Evolutionary conservation across 768 basidiomycete species (phyloP), one percentile per base, ranked within the genome.

Genomic region (Amanita pallidorosea): DNA sequence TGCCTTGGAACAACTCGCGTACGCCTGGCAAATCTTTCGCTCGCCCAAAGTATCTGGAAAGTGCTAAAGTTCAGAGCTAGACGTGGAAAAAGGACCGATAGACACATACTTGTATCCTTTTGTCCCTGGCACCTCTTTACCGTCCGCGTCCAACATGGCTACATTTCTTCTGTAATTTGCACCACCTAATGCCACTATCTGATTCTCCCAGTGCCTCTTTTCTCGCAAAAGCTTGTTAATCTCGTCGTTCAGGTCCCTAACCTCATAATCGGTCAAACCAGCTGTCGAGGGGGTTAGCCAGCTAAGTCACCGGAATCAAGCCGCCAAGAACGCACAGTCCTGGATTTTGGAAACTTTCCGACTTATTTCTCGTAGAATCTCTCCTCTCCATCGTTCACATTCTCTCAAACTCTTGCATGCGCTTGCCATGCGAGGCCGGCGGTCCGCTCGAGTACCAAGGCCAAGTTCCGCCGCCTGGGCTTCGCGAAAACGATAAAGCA

Each of bases 341-440:
- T 99, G 95, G 42, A 98, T 98, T 67, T 98, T 97, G 13, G 91
- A 92, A 22, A 98, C 95, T 65, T 99, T 98, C 54, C 95, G 65
- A 62, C 89, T 92, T 45, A 97, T 93, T 62, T 99, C 95, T 38
- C 92, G 73, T 50, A 99, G 63, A 17, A 97, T 90, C 66, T 98
- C 95, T 51, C 94, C 95, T 62, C 95, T 70, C 92, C 93, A 98
- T 50, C 92, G 74, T 66, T 99, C 95, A 59, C 91, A 94, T 44
- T 97, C 93, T 34, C 90, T 73, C 58, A 98, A 63, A 60, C 86
- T 93, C 66, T 94, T 94, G 63, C 92, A 94, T 11, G 82, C 77
- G 56, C 85, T 86, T 9, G 95, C 93, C 85, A 97, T 89, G 49
- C 87, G 77, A 40, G 93, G 95, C 35, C 94, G 73, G n/a, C 83